Percentiles rank a stretch among this genome's conserved stretches.
Conservation (phyloP, 352 stramenopile genomes). For the Phytophthora nicotianae region DNA sequence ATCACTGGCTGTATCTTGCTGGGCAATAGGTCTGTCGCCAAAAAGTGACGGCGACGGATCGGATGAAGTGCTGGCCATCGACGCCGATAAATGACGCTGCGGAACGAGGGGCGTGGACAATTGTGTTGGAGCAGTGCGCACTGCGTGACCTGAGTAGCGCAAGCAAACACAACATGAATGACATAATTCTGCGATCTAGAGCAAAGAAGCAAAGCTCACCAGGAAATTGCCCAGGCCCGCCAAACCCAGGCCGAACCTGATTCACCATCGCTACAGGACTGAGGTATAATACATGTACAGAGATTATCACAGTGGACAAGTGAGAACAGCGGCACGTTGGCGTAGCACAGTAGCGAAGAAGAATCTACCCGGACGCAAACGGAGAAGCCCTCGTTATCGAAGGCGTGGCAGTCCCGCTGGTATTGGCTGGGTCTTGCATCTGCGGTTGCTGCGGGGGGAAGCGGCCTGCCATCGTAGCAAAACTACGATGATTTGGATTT, state of each 20-base stretch:
- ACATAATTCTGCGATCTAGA: neutral
- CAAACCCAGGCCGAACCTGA: constrained; percentile 39
- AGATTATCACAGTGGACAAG: neutral
- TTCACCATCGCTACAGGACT: constrained; percentile 47
- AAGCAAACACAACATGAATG: neutral
- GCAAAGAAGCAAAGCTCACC: constrained; percentile 9
- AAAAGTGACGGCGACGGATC: constrained; percentile 22
- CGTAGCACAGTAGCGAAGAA: neutral
- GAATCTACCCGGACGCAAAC: constrained; percentile 35
- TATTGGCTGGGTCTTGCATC: constrained; percentile 7
- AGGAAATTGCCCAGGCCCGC: constrained; percentile 28
- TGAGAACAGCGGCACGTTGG: constrained; percentile 4
- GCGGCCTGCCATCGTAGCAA: constrained; percentile 16
- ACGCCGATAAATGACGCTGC: constrained; percentile 37
- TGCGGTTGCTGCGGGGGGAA: constrained; percentile 24
- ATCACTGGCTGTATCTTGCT: constrained; percentile 13
- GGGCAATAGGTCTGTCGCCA: constrained; percentile 3
- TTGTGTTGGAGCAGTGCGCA: constrained; percentile 56
- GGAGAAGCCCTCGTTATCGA: constrained; percentile 21
- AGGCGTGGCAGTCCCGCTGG: constrained; percentile 1
- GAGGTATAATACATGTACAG: too few species aligned
- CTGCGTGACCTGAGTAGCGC: constrained; percentile 36
- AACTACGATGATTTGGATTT: neutral
- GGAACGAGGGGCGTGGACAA: constrained; percentile 63
- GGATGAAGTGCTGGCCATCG: constrained; percentile 15